phyloP scores from a whole-genome alignment of 805 yeast species.

The Kazachstania bromeliacearum region DNA sequence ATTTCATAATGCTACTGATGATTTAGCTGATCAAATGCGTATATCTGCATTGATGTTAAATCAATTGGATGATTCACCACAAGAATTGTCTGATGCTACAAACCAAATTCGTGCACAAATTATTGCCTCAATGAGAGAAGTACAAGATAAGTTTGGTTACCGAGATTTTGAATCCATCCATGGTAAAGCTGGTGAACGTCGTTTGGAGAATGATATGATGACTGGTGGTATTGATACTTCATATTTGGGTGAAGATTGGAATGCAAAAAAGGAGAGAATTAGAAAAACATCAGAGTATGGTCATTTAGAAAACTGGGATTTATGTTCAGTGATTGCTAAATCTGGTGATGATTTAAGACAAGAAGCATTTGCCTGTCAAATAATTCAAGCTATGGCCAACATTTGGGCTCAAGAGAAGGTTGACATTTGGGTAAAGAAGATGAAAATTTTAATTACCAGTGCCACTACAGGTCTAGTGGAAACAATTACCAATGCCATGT shows the following conservation, averaged over 20 bases:
- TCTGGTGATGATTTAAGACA: conserved; percentile 94
- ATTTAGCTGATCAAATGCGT: conserved; percentile 84
- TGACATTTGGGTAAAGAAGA: conserved; percentile 83
- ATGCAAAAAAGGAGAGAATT: conserved; percentile 68
- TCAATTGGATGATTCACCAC: conserved; percentile 65
- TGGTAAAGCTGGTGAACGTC: conserved; percentile 83
- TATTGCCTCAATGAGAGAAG: conserved; percentile 63
- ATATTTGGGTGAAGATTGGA: conserved; percentile 91
- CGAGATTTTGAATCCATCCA: conserved; percentile 40
- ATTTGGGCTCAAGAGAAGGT: conserved; percentile 68
- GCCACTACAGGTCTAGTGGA: conserved; percentile 89
- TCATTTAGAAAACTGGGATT: conserved; percentile 84
- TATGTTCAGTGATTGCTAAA: conserved; percentile 91
- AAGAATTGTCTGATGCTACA: conserved; percentile 36
- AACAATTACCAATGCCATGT: conserved; percentile 89
- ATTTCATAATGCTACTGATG: conserved; percentile 32
- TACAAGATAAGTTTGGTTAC: conserved; percentile 58
- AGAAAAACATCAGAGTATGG: conserved; percentile 73
- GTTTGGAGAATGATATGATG: conserved; percentile 84
- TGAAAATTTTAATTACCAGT: conserved; percentile 88
- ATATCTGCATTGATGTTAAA: conserved; percentile 92
- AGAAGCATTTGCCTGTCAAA: conserved; percentile 95
- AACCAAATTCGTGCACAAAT: conserved; percentile 65
- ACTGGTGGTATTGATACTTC: conserved; percentile 60
- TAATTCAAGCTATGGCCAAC: conserved; percentile 76